Evolutionary conservation across 2,329 filamentous ascomycete genomes (phyloP).

Genomic region (Paramyrothecium sp.): DNA sequence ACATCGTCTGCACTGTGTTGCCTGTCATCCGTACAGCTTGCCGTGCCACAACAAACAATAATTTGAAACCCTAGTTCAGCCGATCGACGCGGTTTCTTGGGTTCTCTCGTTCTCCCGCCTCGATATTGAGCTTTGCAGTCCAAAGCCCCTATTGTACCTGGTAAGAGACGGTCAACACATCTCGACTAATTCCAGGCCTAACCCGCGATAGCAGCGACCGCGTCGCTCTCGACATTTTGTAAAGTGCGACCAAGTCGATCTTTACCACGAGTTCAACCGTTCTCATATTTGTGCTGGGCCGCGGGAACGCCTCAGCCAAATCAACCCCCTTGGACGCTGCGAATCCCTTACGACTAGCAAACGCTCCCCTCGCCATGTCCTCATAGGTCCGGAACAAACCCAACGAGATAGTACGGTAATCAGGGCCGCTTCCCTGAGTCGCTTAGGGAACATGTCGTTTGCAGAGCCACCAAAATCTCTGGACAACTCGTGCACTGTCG

Average conservation of each 20-base stretch:
- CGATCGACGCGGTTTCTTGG: not conserved
- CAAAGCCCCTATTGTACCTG: not conserved
- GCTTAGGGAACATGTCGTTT: conserved; percentile 58
- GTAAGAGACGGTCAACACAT: not conserved
- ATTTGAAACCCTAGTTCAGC: not conserved
- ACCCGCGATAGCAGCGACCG: not conserved
- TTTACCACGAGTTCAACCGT: not conserved
- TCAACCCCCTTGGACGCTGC: not conserved
- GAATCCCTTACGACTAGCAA: not conserved
- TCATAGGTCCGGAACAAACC: not conserved
- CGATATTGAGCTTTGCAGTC: too few relatives aligned
- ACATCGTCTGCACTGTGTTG: not conserved
- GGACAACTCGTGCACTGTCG: conserved; percentile 76
- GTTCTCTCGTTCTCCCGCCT: not conserved
- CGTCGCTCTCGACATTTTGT: not conserved
- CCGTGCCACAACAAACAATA: not conserved
- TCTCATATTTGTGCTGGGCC: too few relatives aligned
- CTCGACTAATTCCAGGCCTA: not conserved
- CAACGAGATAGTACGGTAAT: not conserved
- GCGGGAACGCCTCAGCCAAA: not conserved
- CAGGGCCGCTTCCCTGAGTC: not conserved
- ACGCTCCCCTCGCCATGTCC: not conserved
- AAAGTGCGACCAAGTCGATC: not conserved
- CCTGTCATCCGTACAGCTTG: not conserved
- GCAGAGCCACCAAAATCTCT: conserved; percentile 70